These are phyloP conservation scores for Leucogyrophana mollusca DNA, from an alignment of 768 basidiomycete species.

Conservation along the genomic window DNA sequence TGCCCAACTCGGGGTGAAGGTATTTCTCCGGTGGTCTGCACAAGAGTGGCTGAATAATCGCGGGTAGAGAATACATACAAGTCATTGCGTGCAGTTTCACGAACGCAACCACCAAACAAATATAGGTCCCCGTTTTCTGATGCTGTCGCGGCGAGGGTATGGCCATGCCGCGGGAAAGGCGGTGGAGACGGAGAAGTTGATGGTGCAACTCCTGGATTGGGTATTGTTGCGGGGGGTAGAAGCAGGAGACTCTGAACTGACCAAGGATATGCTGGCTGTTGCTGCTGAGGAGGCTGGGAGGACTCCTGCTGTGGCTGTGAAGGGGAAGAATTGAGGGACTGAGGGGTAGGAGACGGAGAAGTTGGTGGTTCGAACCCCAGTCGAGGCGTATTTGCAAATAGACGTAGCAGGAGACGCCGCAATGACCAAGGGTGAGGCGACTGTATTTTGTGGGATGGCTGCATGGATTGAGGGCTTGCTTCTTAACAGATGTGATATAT, in stretches of 20 bases:
- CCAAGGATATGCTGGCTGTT: slow-evolving; percentile 79
- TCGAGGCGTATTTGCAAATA: slow-evolving; percentile 62
- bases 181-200: slow-evolving; percentile 73
- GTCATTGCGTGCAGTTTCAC: slow-evolving; percentile 88
- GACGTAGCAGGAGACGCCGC: slow-evolving; percentile 66
- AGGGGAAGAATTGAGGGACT: slow-evolving; percentile 27
- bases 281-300: slow-evolving; percentile 33
- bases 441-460: slow-evolving; percentile 41
- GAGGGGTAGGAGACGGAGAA: slow-evolving; percentile 25
- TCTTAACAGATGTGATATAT: too few relatives aligned
- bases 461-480: slow-evolving; percentile 27
- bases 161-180: slow-evolving; percentile 96
- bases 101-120: slow-evolving; percentile 94
- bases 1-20: slow-evolving; percentile 95
- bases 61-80: slow-evolving; percentile 86
- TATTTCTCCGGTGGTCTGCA: slow-evolving; percentile 86
- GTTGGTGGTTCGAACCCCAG: slow-evolving; percentile 50
- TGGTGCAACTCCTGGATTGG: slow-evolving; percentile 62
- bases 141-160: slow-evolving; percentile 80
- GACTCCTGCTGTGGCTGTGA: slow-evolving; percentile 32
- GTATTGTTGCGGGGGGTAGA: slow-evolving; percentile 62
- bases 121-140: slow-evolving; percentile 87
- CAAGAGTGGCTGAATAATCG: slow-evolving; percentile 73
- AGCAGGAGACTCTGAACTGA: slow-evolving; percentile 71
- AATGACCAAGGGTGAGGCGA: slow-evolving; percentile 86